phyloP scores from a whole-genome alignment of 202 grass and related monocot genomes.

The Schoenoplectus triqueter region DNA sequence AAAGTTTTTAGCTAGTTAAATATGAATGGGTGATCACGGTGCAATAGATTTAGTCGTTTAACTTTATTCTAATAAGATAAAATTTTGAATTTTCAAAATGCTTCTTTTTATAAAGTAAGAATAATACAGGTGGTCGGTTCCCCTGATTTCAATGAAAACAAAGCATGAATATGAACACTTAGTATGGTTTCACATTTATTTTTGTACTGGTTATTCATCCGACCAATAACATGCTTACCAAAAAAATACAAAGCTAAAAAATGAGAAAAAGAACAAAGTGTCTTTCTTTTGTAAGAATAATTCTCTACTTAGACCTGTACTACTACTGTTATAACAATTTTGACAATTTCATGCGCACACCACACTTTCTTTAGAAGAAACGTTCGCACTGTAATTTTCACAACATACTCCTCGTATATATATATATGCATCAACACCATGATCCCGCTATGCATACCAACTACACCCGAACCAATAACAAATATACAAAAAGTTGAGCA shows the following conservation, averaged over 20 bases:
- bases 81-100: neutral
- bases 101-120: slow-evolving; percentile 22
- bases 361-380: neutral
- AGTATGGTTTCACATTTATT: slow-evolving; percentile 1
- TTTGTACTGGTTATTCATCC: neutral
- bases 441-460: neutral
- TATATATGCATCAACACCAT: neutral
- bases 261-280: neutral
- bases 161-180: neutral
- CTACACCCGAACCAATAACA: neutral
- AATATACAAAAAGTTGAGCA: neutral
- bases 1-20: neutral
- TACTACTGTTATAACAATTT: neutral
- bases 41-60: neutral
- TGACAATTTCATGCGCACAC: neutral
- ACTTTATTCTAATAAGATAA: neutral
- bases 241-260: neutral
- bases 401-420: neutral
- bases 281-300: neutral
- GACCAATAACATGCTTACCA: neutral
- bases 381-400: neutral
- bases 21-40: neutral
- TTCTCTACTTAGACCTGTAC: neutral
- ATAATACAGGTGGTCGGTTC: neutral
- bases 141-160: neutral